Evolutionary conservation across 352 stramenopile genomes (phyloP).

Genomic region (Pythium biforme): DNA sequence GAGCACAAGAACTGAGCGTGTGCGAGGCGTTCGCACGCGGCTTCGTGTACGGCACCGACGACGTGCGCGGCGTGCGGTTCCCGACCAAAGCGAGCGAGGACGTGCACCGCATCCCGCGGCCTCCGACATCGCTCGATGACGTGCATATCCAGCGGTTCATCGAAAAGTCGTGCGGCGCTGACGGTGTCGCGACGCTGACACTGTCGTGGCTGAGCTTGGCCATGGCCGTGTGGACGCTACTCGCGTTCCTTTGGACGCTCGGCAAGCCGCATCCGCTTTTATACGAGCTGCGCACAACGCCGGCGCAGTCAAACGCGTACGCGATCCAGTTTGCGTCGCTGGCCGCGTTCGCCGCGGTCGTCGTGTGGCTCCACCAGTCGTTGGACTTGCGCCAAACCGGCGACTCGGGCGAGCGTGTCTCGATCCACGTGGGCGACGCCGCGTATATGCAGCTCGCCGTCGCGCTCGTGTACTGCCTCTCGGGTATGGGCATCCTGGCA

Average conservation of each 20-base stretch:
- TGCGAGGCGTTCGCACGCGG: constrained; percentile 24
- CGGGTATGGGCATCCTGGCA: constrained; percentile 15
- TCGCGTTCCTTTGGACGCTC: constrained; percentile 18
- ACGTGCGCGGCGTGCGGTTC: constrained; percentile 25
- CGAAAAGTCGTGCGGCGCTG: constrained; percentile 25
- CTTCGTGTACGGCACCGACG: constrained; percentile 30
- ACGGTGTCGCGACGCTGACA: constrained; percentile 15
- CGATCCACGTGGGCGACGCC: constrained; percentile 21
- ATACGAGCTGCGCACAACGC: not conserved
- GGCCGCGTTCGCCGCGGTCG: constrained; percentile 5
- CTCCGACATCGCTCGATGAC: constrained; percentile 26
- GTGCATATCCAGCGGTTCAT: constrained; percentile 26
- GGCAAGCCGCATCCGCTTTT: constrained; percentile 7
- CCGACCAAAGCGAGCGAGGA: constrained; percentile 10
- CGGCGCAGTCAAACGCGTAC: constrained; percentile 12
- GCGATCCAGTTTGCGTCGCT: constrained; percentile 16
- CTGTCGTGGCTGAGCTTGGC: constrained; percentile 12
- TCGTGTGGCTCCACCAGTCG: constrained; percentile 28
- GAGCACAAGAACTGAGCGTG: constrained; percentile 19
- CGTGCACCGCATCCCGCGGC: constrained; percentile 25
- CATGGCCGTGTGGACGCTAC: constrained; percentile 9
- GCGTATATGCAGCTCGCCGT: constrained; percentile 23
- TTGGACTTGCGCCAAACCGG: constrained; percentile 18
- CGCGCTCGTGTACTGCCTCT: constrained; percentile 18
- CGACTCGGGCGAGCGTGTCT: constrained; percentile 15